A percentile compares a stretch with the other conserved stretches of the same genome.
Conservation (phyloP, 1,139 yeast species). For the Hansenula sp. region DNA sequence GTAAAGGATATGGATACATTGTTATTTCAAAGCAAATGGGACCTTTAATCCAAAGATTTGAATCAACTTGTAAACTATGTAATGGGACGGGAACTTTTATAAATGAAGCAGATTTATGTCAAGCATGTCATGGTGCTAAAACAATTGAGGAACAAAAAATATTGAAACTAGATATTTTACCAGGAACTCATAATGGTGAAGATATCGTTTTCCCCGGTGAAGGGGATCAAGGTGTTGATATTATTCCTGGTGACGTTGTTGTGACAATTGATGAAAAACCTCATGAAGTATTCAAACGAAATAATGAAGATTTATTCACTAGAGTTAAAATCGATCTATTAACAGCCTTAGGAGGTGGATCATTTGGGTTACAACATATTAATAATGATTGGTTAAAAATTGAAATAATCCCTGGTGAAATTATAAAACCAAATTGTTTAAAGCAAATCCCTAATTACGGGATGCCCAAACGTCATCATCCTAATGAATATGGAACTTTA, state of each 20-base stretch:
- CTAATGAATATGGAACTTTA: conserved; percentile 40
- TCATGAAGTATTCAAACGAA: conserved; percentile 43
- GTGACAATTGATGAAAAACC: conserved; percentile 35
- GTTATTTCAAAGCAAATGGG: conserved; percentile 26
- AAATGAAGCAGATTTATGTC: conserved; percentile 32
- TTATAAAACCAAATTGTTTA: conserved; percentile 42
- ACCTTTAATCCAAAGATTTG: conserved; percentile 25
- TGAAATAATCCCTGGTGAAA: conserved; percentile 40
- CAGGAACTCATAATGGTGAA: conserved; percentile 52
- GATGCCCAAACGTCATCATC: conserved; percentile 56
- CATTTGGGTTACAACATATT: conserved; percentile 40
- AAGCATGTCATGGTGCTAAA: conserved; percentile 37
- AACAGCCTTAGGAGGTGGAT: conserved; percentile 56
- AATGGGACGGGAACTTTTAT: conserved; percentile 34
- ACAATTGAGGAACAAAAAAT: conserved; percentile 43
- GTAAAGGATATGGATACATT: conserved; percentile 37
- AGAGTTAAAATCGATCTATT: conserved; percentile 43
- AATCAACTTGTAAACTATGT: conserved; percentile 33
- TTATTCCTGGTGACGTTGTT: conserved; percentile 65
- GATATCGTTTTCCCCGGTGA: conserved; percentile 49
- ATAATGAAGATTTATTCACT: conserved; percentile 43
- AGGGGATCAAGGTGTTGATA: conserved; percentile 59
- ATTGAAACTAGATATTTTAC: conserved; percentile 45
- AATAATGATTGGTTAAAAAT: conserved; percentile 41
- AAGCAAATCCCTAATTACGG: conserved; percentile 50